These are phyloP conservation scores for Pisolithus thermaeus DNA, from an alignment of 1,284 basidiomycete genomes.

Conservation along the genomic window DNA sequence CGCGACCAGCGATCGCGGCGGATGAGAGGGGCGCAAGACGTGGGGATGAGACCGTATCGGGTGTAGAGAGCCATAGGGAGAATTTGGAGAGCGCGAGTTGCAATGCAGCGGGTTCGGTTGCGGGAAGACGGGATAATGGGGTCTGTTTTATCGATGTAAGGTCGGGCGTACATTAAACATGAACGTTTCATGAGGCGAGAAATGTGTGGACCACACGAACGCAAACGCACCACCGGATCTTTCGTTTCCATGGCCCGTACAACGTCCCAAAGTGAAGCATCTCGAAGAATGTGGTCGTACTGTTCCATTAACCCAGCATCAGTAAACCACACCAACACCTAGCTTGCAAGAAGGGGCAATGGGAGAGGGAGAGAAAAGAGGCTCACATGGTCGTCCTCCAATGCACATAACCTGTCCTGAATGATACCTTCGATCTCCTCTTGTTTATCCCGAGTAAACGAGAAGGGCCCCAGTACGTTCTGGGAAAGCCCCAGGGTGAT, in stretches of 20 bases:
- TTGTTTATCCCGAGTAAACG: constrained; percentile 66
- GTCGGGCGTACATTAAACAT: constrained; percentile 1
- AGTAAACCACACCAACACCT: neutral
- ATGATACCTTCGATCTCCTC: constrained; percentile 56
- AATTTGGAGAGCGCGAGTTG: constrained; percentile 52
- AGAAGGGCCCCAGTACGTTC: constrained; percentile 67
- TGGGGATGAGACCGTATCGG: constrained; percentile 71
- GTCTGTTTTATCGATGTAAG: constrained; percentile 41
- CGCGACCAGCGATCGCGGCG: constrained; percentile 56
- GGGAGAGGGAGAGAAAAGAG: too few species aligned
- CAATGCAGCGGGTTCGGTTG: constrained; percentile 51
- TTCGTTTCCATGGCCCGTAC: constrained; percentile 53
- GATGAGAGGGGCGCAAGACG: constrained; percentile 71
- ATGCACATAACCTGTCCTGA: constrained; percentile 53
- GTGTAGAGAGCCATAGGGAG: constrained; percentile 62
- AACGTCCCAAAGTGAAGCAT: constrained; percentile 69
- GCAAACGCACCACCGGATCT: constrained; percentile 44
- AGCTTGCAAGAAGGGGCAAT: too few species aligned
- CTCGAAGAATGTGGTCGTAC: constrained; percentile 68
- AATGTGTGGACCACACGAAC: too few species aligned
- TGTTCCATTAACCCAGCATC: constrained; percentile 27
- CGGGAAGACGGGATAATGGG: constrained; percentile 60
- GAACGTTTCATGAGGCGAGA: neutral
- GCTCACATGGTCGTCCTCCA: constrained; percentile 82
- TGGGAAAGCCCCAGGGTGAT: constrained; percentile 24